Evolutionary conservation across 805 yeast species (phyloP).

Genomic region (Pichia cabralensis): DNA sequence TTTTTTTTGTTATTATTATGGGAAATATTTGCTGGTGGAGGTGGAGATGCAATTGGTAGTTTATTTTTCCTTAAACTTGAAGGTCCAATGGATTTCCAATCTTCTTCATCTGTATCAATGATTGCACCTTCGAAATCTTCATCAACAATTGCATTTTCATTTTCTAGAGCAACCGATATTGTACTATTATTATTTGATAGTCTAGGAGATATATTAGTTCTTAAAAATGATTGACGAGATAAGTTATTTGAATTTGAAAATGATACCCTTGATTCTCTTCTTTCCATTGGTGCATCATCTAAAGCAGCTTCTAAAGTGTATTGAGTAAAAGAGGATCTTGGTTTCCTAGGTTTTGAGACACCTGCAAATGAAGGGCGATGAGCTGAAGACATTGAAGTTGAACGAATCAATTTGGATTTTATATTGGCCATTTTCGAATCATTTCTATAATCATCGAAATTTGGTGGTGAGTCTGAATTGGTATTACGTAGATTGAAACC

Average conservation of each 20-base stretch:
- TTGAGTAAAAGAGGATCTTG: slow-evolving; percentile 24
- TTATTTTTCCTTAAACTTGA: slow-evolving; percentile 35
- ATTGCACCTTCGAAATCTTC: slow-evolving; percentile 6
- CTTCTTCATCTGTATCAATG: slow-evolving; percentile 78
- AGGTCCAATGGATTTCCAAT: slow-evolving; percentile 90
- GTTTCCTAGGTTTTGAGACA: slow-evolving; percentile 26
- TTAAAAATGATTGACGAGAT: slow-evolving; percentile 31
- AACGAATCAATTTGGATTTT: slow-evolving; percentile 11
- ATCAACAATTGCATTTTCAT: slow-evolving; percentile 17
- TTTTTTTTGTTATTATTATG: slow-evolving; percentile 5
- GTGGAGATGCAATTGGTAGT: slow-evolving; percentile 15
- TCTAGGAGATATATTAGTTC: slow-evolving; percentile 24
- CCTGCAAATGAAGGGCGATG: slow-evolving; percentile 27
- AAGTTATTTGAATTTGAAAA: slow-evolving; percentile 26
- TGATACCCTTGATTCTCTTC: slow-evolving; percentile 26
- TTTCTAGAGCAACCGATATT: slow-evolving; percentile 14
- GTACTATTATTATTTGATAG: slow-evolving; percentile 14
- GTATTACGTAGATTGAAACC: slow-evolving; percentile 13
- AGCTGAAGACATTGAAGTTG: slow-evolving; percentile 16
- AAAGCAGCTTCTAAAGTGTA: slow-evolving; percentile 23
- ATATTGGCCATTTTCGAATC: not conserved
- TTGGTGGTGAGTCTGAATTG: slow-evolving; percentile 1
- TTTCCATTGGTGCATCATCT: slow-evolving; percentile 24
- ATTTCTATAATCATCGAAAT: not conserved
- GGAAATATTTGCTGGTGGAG: slow-evolving; percentile 9